Conservation (phyloP, 1,139 yeast species). For the Taiozyma sp. region DNA sequence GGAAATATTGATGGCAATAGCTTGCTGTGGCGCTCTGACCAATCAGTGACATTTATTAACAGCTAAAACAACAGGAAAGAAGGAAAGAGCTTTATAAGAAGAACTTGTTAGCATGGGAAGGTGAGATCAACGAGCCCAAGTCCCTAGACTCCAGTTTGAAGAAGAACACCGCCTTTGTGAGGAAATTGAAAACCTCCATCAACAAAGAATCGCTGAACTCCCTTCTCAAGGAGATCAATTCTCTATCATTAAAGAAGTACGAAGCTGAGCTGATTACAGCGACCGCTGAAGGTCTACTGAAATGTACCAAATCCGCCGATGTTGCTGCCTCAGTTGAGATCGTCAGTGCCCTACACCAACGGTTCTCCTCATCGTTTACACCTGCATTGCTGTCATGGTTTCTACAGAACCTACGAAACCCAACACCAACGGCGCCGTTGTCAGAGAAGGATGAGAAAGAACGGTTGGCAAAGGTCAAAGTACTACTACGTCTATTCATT, state of each 20-base stretch:
- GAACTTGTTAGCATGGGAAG: constrained; percentile 37
- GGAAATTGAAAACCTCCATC: constrained; percentile 58
- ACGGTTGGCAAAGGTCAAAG: constrained; percentile 42
- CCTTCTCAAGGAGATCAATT: constrained; percentile 56
- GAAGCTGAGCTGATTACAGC: constrained; percentile 66
- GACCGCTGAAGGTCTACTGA: constrained; percentile 57
- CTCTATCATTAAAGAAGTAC: constrained; percentile 71
- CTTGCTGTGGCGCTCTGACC: neutral
- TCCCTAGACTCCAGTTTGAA: constrained; percentile 74
- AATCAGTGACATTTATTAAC: neutral
- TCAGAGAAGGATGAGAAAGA: constrained; percentile 43
- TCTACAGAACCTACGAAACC: constrained; percentile 40
- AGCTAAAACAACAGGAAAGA: constrained; percentile 2
- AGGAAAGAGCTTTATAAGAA: constrained; percentile 22
- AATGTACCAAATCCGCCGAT: constrained; percentile 55
- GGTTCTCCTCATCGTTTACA: constrained; percentile 56
- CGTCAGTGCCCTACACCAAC: constrained; percentile 70
- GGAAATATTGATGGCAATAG: no score
- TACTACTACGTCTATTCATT: constrained; percentile 47
- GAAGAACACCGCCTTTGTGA: constrained; percentile 79
- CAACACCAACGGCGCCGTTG: constrained; percentile 24
- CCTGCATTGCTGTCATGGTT: constrained; percentile 46
- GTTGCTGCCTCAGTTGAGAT: constrained; percentile 62
- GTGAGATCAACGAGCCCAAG: constrained; percentile 20
- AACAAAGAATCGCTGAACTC: constrained; percentile 41